Evolutionary conservation across 441 rosid species (phyloP).

Genomic region (Gossypium davidsonii): DNA sequence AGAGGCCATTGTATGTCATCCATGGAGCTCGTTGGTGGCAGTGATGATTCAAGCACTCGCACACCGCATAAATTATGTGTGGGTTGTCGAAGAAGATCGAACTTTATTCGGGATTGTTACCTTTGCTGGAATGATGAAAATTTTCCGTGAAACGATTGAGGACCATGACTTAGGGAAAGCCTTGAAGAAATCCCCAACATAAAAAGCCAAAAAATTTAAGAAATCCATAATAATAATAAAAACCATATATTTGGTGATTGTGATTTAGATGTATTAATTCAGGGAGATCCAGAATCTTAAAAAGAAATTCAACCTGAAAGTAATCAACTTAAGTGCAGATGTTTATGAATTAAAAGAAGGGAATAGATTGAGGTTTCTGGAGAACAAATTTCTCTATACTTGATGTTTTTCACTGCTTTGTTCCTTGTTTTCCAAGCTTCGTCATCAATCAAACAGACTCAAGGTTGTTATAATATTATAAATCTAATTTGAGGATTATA

Average conservation of each 20-base stretch:
- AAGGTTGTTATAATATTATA: neutral
- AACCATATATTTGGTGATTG: neutral
- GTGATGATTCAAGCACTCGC: conserved; percentile 70
- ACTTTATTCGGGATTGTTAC: conserved; percentile 50
- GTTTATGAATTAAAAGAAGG: neutral
- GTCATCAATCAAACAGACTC: neutral
- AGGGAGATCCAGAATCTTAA: neutral
- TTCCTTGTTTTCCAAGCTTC: neutral
- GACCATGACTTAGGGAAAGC: conserved; percentile 16
- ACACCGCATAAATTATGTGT: conserved; percentile 46
- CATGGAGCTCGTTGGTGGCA: conserved; percentile 60
- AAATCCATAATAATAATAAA: neutral
- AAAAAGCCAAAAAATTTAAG: neutral
- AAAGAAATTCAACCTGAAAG: neutral
- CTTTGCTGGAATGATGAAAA: conserved; percentile 43
- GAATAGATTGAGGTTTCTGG: no score
- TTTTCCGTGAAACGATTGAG: conserved; percentile 41
- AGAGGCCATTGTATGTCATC: conserved; percentile 44
- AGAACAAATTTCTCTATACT: neutral
- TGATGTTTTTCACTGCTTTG: neutral
- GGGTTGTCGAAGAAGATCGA: conserved; percentile 60
- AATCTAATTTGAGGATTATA: neutral
- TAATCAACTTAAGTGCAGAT: neutral
- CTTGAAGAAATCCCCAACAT: neutral
- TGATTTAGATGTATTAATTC: neutral